A percentile compares a stretch with the other conserved stretches of the same genome.
Evolutionary conservation across 164 flowering plant genomes (phyloP).

Genomic region (Buxus sempervirens): DNA sequence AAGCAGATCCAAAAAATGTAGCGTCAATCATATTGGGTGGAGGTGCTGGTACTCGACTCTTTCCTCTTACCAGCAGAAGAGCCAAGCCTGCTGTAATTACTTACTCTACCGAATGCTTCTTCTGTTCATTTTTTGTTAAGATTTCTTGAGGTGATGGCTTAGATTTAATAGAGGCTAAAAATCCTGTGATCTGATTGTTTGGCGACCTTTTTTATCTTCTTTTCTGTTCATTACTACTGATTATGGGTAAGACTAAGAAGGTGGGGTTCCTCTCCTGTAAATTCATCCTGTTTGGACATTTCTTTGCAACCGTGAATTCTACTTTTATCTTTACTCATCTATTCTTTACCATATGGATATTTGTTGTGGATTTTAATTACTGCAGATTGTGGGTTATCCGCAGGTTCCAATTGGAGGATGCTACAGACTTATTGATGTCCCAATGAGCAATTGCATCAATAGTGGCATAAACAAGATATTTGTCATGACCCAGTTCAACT

Average conservation of each 20-base stretch:
- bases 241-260: too few relatives aligned
- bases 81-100: conserved; percentile 83
- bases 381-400: conserved; percentile 5
- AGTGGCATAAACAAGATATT: conserved; percentile 83
- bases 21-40: conserved; percentile 85
- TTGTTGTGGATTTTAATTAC: background rate
- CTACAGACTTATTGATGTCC: conserved; percentile 80
- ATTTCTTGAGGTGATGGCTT: background rate
- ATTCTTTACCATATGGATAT: background rate
- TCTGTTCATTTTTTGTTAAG: background rate
- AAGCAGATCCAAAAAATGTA: conserved; percentile 65
- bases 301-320: too few relatives aligned
- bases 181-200: too few relatives aligned
- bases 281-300: too few relatives aligned
- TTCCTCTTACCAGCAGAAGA: conserved; percentile 79
- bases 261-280: too few relatives aligned
- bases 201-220: too few relatives aligned
- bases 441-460: conserved; percentile 93
- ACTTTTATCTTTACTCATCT: background rate
- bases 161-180: background rate
- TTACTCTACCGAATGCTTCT: background rate
- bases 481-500: conserved; percentile 85
- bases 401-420: conserved; percentile 91
- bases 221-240: too few relatives aligned
- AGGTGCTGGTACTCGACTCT: conserved; percentile 91